phyloP scores from a whole-genome alignment of 495 filamentous ascomycete genomes.

The Aspergillus steynii region DNA sequence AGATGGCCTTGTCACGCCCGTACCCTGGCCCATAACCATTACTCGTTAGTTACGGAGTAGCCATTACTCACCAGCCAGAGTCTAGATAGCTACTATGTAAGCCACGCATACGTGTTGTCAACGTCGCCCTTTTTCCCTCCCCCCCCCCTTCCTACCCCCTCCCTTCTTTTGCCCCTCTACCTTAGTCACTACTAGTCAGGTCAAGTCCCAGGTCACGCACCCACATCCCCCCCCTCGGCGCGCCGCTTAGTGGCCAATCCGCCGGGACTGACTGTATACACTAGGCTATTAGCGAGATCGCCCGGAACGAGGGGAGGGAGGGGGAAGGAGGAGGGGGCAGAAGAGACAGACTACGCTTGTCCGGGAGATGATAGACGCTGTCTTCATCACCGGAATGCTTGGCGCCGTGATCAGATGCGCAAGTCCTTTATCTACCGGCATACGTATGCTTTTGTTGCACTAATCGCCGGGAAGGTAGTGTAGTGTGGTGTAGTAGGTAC shows the following conservation, averaged over 20 bases:
- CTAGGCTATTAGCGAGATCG: not conserved
- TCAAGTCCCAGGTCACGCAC: not conserved
- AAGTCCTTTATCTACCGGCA: not conserved
- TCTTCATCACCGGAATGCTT: constrained; percentile 4
- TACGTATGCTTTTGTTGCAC: not conserved
- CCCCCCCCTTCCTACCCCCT: constrained; percentile 4
- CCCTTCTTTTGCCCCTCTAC: not conserved
- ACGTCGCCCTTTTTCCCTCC: constrained; percentile 13
- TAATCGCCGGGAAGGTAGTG: not conserved
- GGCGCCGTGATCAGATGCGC: constrained; percentile 1
- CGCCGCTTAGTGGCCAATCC: too few species aligned
- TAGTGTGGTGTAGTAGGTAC: too few species aligned
- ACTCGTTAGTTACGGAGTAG: not conserved
- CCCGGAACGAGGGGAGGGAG: not conserved
- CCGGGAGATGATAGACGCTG: not conserved
- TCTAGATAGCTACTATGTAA: not conserved
- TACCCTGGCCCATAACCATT: too few species aligned
- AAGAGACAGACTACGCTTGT: not conserved
- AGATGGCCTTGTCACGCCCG: not conserved
- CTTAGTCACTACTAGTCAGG: not conserved
- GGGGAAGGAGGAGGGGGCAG: not conserved
- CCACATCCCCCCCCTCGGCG: not conserved
- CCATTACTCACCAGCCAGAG: constrained; percentile 5
- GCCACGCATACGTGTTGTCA: constrained; percentile 14
- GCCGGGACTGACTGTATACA: too few species aligned